phyloP scores from a whole-genome alignment of 805 yeast genomes.

The Pichia scutulata region DNA sequence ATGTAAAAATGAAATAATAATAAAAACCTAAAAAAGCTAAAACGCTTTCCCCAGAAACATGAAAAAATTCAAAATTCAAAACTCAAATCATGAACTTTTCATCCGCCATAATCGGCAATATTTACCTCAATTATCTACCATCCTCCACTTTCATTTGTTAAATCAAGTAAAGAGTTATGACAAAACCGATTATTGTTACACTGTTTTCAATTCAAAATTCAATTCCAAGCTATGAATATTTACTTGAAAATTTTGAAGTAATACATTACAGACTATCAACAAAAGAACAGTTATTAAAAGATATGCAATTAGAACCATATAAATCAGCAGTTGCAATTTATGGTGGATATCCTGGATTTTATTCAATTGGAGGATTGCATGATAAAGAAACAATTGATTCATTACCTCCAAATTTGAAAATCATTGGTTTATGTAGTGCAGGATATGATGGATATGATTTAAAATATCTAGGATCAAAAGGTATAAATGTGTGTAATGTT shows the following conservation, averaged over 20 bases:
- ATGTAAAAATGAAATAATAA: no score
- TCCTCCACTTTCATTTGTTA: no score
- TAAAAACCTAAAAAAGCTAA: no score
- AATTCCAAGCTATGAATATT: conserved; percentile 38
- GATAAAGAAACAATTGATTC: conserved; percentile 32
- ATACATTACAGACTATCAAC: conserved; percentile 35
- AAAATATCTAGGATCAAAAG: conserved; percentile 25
- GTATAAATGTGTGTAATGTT: conserved; percentile 53
- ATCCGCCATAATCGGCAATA: no score
- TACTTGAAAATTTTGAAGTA: conserved; percentile 35
- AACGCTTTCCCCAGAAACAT: no score
- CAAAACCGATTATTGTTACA: conserved; percentile 32
- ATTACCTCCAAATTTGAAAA: conserved; percentile 37
- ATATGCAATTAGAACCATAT: conserved; percentile 30
- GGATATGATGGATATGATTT: conserved; percentile 42
- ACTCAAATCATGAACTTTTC: neutral
- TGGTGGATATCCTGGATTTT: conserved; percentile 45
- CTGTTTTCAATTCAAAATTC: conserved; percentile 42
- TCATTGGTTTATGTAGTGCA: conserved; percentile 48
- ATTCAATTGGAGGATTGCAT: conserved; percentile 36
- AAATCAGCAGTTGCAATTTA: conserved; percentile 39
- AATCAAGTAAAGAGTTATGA: no score
- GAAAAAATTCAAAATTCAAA: no score
- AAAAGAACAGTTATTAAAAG: conserved; percentile 31
- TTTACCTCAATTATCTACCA: no score